Base-by-base conservation (phyloP, 176 grass and related monocot species). In the Saccharum officinarum region DNA sequence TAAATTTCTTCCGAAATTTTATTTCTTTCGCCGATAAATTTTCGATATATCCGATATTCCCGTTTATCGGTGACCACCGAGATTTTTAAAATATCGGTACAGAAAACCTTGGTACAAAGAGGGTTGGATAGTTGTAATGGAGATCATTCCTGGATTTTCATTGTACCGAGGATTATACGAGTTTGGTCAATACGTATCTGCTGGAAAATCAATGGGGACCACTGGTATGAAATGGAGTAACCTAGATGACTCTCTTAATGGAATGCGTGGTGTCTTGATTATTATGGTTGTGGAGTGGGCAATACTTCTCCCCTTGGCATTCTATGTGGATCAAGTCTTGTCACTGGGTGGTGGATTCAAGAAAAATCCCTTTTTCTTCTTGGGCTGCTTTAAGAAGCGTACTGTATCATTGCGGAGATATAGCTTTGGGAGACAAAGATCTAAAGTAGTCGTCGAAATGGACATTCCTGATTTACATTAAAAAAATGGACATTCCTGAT, bases 141-240 rank as follows among this genome's bases (percentile, higher is more conserved):
- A 98, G 82, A 77, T 98, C 49, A 80, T 98, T 49, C 93, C 95
- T 78, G 95, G 88, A 77, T 98, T 98, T 86, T 95, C 95, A 8
- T 72, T 98, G 55, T 98, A 76, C 65, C 87, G 93, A 73, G 95
- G 93, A 10, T 69, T 98, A 78, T 98, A 95, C 1, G 93, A 98
- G 66, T 78, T 98, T 83, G 84, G 83, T 70, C 68, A 93, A 67
- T 98, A 98, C 17, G 77, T 91, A 34, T 92, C 70, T 40, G 20
- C 37, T 67, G 95, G 80, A 88, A 81, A 73, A 83, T 34, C 82
- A 46, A 93, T 82, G 87, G 87, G 83, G 39, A 90, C 60, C 44
- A 49, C 68, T 42, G 95, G 95, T 80, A 98, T 98, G 95, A 44
- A 61, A 39, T 98, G 95, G 95, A 18, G 65, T 41, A 72, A 93